Evolutionary conservation across 2,329 filamentous ascomycete species (phyloP), one percentile per base, ranked within the genome.

Genomic region (Decorospora gaudefroyi): DNA sequence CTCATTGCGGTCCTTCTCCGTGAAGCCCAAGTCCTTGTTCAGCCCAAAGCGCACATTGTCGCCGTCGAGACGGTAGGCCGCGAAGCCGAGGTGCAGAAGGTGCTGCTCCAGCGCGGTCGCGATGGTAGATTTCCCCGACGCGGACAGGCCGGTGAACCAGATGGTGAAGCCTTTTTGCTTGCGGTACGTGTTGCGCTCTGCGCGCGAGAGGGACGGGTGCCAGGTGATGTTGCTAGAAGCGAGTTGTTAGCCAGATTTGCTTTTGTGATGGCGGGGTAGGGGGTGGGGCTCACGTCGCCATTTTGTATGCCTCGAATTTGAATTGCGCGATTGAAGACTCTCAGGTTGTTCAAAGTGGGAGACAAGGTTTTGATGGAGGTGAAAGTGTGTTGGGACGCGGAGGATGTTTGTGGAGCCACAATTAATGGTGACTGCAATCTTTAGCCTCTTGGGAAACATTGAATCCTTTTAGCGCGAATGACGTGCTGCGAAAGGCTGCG

Each of bases 31-130:
- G 76, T 97, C 92, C 75, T 95, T 95, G 83, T 97, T 99, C 59
- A 99, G 81, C 11, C 93, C 93, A 76, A 97, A 96, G 50, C 93
- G 92, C 57, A 99, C 87, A 75, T 99, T 99, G 81, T 99, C 93
- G 65, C 92, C 93, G 74, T 99, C 93, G 19, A 99, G 85, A 39
- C 93, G 85, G 81, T 99, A 99, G 49, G 91, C 88, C 42, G 86
- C 78, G 37, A 93, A 77, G 29, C 86, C 87, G 8, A 89, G 80
- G 72, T 95, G 90, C 42, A 99, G 83, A 22, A 99, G 85, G 73
- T 96, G 90, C 77, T 96, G 92, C 79, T 99, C 93, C 27, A 99
- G 87, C 11, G 93, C 93, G 2, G 90, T 95, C 42, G 93, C 93
- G 52, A 99, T 89, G 46, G 93, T 99, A 38, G 92, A 96, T 76